These are phyloP conservation scores for Elaeis oleifera DNA, from an alignment of 202 grass and related monocot genomes.

Conservation along the genomic window DNA sequence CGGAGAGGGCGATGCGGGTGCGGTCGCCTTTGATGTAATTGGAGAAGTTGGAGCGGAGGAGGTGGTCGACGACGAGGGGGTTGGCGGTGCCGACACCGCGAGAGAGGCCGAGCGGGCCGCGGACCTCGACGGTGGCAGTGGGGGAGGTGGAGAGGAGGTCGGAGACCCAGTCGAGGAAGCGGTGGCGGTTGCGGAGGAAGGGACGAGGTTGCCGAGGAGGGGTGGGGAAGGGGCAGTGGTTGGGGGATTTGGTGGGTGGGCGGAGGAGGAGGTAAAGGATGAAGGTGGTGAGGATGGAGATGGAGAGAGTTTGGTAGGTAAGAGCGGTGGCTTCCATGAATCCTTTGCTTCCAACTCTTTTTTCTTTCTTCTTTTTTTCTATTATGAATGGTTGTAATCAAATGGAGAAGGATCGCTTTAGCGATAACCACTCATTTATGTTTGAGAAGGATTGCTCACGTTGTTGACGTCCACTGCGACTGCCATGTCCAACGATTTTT, in stretches of 20 bases:
- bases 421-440: no score
- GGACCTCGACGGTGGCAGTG: conserved; percentile 39
- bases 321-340: no score
- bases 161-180: conserved; percentile 74
- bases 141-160: conserved; percentile 36
- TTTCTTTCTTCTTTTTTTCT: no score
- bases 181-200: conserved; percentile 47
- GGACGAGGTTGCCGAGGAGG: conserved; percentile 47
- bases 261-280: conserved; percentile 19
- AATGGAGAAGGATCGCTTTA: no score
- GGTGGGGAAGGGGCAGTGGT: conserved; percentile 32
- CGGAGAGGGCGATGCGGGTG: conserved; percentile 26
- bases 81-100: conserved; percentile 37
- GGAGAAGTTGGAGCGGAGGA: conserved; percentile 46
- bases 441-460: no score
- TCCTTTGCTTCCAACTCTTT: no score
- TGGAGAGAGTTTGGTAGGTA: background rate
- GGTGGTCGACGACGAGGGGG: conserved; percentile 40
- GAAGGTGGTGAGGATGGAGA: background rate
- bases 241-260: background rate
- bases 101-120: conserved; percentile 23
- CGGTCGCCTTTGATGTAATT: conserved; percentile 36
- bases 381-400: no score
- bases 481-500: no score
- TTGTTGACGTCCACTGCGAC: no score